Base-by-base conservation (phyloP, 78 protist genomes). In the Dictyostelium capitatum region DNA sequence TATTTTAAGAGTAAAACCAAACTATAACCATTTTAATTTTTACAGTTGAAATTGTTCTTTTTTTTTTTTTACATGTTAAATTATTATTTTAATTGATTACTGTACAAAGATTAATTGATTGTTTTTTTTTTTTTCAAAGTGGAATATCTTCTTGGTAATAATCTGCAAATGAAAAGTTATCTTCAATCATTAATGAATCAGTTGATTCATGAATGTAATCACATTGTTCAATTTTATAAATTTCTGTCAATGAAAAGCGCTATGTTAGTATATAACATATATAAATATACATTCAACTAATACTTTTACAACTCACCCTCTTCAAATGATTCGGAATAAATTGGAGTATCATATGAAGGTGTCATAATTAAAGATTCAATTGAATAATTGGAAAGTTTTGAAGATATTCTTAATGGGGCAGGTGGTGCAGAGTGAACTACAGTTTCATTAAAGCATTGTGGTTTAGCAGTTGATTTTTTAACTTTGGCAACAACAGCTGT, bases 291-390 rank as follows among this genome's bases (percentile, higher is more conserved):
- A n/a, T n/a, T n/a, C n/a, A n/a, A n/a, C 2, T 46, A 20, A 14
- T 72, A 6, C 8, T 19, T 14, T 43, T n/a, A 25, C 9, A 4
- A 32, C 64, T 37, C 4, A 80, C 74, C 56, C 47, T 48, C 64
- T 65, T 82, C 78, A 82, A 37, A 72, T 37, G 83, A 74, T 6
- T 46, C 57, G 4, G 75, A 62, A 7, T 48, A 65, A 25, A 77
- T 54, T 79, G 54, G 93, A n/a, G n/a, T 48, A 23, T 80, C 87
- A n/a, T 43, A 46, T 10, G 75, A 62, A 19, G 93, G 93, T 20
- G 93, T 87, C 93, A 87, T 87, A n/a, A 87, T 74, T 9, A 87
- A 10, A 14, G 59, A 43, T 51, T 87, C 65, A 32, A 87, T 87
- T 37, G 80, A 47, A 25, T 75, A 14, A 50, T 87, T 77, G 19